Percentiles rank a stretch among this genome's conserved stretches.
These are phyloP conservation scores for Podospora appendiculata DNA, from an alignment of 495 filamentous ascomycete genomes.

Conservation along the genomic window DNA sequence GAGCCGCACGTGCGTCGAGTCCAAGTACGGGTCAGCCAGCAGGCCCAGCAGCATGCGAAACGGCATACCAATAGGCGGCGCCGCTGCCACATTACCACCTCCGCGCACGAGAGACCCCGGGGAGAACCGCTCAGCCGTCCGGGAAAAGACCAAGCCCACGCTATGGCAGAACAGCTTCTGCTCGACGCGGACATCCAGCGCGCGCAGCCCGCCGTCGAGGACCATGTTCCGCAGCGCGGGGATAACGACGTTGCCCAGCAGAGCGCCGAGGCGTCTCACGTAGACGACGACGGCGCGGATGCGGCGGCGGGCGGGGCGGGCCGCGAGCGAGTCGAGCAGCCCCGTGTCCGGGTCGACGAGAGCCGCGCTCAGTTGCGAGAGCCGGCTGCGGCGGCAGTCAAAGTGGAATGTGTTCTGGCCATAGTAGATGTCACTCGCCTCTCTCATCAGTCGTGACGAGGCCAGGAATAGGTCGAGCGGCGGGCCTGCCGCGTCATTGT, in stretches of 20 bases:
- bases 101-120: too few species aligned
- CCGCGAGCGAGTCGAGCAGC: not conserved
- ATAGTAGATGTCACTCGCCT: slow-evolving; percentile 28
- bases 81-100: too few species aligned
- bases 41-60: slow-evolving; percentile 22
- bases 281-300: slow-evolving; percentile 20
- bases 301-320: slow-evolving; percentile 12
- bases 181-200: slow-evolving; percentile 1
- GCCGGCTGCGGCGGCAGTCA: slow-evolving; percentile 11
- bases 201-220: slow-evolving; percentile 18
- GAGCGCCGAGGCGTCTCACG: slow-evolving; percentile 19
- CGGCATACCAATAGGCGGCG: slow-evolving; percentile 1
- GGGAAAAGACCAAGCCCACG: too few species aligned
- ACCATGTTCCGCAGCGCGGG: slow-evolving; percentile 18
- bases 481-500: not conserved
- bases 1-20: slow-evolving; percentile 16
- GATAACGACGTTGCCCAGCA: slow-evolving; percentile 1
- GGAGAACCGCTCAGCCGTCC: too few species aligned
- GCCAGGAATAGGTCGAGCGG: slow-evolving; percentile 24
- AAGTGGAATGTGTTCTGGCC: slow-evolving; percentile 23
- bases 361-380: slow-evolving; percentile 4
- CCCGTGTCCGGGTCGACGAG: slow-evolving; percentile 5
- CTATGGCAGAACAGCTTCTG: too few species aligned
- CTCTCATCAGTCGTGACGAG: slow-evolving; percentile 23
- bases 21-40: slow-evolving; percentile 23